Conservation (phyloP, 257 asterid species). For the Nicotiana noctiflora region DNA sequence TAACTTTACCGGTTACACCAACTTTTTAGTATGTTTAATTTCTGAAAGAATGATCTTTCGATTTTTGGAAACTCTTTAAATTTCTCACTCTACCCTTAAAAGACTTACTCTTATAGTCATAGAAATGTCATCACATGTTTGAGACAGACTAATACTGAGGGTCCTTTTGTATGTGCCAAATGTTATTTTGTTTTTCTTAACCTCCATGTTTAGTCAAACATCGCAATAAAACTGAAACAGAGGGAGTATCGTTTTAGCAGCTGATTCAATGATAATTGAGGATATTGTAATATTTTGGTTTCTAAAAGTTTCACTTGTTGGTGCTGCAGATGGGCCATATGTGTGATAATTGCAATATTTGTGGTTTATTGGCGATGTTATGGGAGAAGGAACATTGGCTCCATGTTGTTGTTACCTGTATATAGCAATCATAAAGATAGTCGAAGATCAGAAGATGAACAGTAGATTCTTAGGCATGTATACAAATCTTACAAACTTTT, state of each 20-base stretch:
- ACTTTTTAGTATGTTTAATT: no score
- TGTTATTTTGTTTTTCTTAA: background rate
- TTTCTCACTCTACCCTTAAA: background rate
- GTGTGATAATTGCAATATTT: slow-evolving; percentile 34
- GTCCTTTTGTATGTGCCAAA: background rate
- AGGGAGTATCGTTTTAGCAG: background rate
- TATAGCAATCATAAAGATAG: slow-evolving; percentile 57
- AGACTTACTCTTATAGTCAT: background rate
- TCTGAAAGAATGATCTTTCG: no score
- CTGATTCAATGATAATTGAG: background rate
- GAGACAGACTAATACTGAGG: no score
- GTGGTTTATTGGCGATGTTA: slow-evolving; percentile 76
- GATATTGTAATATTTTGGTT: background rate
- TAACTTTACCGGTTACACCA: no score
- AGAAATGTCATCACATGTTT: background rate
- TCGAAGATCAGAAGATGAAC: slow-evolving; percentile 66
- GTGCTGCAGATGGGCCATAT: slow-evolving; percentile 78
- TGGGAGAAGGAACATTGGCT: slow-evolving; percentile 50
- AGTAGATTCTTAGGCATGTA: background rate
- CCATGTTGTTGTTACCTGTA: slow-evolving; percentile 61
- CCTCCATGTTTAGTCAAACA: background rate
- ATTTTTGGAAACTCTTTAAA: background rate
- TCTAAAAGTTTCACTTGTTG: background rate
- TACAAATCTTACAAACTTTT: no score
- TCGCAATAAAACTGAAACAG: background rate